Evolutionary conservation across 106 monocot species (phyloP), one percentile per base, ranked within the genome.

Genomic region (Cymbidium sinense): DNA sequence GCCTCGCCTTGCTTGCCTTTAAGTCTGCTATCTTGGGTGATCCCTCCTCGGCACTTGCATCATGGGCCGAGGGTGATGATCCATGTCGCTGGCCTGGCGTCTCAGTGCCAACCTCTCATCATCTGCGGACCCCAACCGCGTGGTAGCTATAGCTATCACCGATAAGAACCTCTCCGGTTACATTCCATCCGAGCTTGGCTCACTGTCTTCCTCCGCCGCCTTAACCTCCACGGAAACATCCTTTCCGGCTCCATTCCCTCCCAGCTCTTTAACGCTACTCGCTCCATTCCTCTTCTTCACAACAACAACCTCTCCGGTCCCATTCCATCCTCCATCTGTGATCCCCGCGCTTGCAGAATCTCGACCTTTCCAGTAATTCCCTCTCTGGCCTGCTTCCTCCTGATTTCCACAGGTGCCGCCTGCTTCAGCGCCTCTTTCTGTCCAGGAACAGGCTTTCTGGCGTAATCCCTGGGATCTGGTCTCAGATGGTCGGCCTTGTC

Each of bases 111-210:
- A 89, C 71, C 30, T 89, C 28, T 72, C 89, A 33, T 84, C 85
- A n/a, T 81, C 43, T 77, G 2, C 82, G 37, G 35, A 67, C 55
- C 89, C 83, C 31, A 36, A 35, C 74, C 91, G 93, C 9, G 93
- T 93, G 65, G 87, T 96, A 34, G 89, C 86, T n/a, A 41, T 96
- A 52, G 82, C 96, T 50, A 78, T 93, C 64, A 79, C 93, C 4
- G 82, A 76, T 54, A 93, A 86, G 82, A 96, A 93, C 50, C 81
- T 96, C 76, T 81, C 96, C 79, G 96, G 96, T 70, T 91, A 96
- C 87, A 84, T 96, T 74, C 96, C 96, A 19, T 96, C 96, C 17
- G 96, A 91, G 79, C 79, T 96, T 43, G 96, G 93, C 44, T 72
- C 86, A 9, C 87, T 93, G 9, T 85, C 34, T 96, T 78, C 82